Base-by-base conservation (phyloP, 1,139 yeast species). In the Taphrina wiesneri region DNA sequence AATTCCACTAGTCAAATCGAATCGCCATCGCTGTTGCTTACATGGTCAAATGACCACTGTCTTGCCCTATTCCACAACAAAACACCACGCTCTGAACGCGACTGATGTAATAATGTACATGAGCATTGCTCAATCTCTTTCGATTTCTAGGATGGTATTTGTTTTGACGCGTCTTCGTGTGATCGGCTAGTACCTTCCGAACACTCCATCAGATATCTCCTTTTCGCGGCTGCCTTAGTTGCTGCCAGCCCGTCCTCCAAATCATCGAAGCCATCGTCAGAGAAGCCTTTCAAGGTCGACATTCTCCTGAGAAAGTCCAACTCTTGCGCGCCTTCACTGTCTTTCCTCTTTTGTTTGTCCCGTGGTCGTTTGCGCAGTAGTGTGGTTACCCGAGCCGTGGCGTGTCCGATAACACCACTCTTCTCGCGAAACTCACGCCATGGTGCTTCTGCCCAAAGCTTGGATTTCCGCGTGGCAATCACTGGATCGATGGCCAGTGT, bases 401-500 rank as follows among this genome's bases (percentile, higher is more conserved):
- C 34, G 56, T 13, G 45, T 3, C 34, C 56, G n/a, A 32, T 21
- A n/a, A 32, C 13, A 7, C 59, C 59, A 19, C 11, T 49, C 39
- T 23, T 54, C 13, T 39, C 34, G 4, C 2, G 45, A 15, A 54
- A 54, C 7, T 54, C 36, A 5, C 46, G 32, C 59, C 59, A 54
- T 30, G 59, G 59, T n/a, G 36, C 41, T 13, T 54, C 59, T 15
- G 36, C 59, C 59, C 59, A 54, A 17, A 54, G 59, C 36, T 54
- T 54, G 17, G 59, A 54, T 26, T 39, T 21, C 13, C 59, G 36
- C 9, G 49, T 23, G 7, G 26, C 17, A 5, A 54, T 39, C 15
- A 54, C 41, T 6, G 59, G 59, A n/a, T 28, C 36, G 36, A 54
- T 54, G 9, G 59, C 43, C 21, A 54, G 49, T 23, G 47, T 39